Conservation (phyloP, 768 basidiomycete genomes). For the Boletus tylopilopsis region DNA sequence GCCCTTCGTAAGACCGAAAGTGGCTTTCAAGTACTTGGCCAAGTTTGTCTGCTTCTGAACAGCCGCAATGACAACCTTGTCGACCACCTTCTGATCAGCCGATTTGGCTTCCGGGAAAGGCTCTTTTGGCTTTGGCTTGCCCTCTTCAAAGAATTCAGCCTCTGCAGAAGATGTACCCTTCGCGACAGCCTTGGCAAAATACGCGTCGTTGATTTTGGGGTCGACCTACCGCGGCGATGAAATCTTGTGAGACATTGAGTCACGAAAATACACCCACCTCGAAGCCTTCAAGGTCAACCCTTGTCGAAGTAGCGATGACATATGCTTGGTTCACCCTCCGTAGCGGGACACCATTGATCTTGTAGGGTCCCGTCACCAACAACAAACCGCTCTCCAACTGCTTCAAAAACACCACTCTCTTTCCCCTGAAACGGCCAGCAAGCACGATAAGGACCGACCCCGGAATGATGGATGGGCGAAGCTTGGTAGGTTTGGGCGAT, state of each 20-base stretch:
- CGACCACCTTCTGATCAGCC: conserved; percentile 86
- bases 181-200: conserved; percentile 79
- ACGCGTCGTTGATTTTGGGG: conserved; percentile 89
- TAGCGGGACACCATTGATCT: conserved; percentile 97
- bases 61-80: conserved; percentile 73
- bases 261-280: conserved; percentile 50
- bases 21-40: conserved; percentile 87
- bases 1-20: conserved; percentile 93
- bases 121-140: conserved; percentile 88
- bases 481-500: conserved; percentile 67
- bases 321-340: conserved; percentile 98
- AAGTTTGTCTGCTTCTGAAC: conserved; percentile 91
- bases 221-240: conserved; percentile 52
- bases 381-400: conserved; percentile 89
- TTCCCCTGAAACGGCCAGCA: conserved; percentile 96
- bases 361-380: conserved; percentile 96
- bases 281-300: conserved; percentile 73
- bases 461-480: conserved; percentile 87
- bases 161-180: conserved; percentile 80
- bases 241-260: background rate
- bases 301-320: conserved; percentile 97
- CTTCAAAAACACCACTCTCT: conserved; percentile 98
- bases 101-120: conserved; percentile 83
- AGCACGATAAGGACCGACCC: conserved; percentile 95
- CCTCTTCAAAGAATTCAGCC: conserved; percentile 95